These are phyloP conservation scores for Wickerhamiella pararugosa DNA, from an alignment of 1,139 yeast genomes.

Conservation along the genomic window DNA sequence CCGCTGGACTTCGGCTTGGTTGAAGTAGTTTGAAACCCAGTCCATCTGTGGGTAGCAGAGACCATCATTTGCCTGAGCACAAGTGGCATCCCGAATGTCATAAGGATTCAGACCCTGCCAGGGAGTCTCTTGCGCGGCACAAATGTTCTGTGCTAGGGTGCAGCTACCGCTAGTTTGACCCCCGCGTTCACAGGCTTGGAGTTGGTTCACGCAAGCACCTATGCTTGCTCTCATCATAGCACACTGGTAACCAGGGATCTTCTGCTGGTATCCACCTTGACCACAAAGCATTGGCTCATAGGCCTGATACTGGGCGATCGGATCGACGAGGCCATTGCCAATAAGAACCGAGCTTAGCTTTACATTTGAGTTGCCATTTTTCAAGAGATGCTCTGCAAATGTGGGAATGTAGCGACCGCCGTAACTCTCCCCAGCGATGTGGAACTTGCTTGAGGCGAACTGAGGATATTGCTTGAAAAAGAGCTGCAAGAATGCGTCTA, in stretches of 20 bases:
- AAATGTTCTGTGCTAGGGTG: conserved; percentile 56
- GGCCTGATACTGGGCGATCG: conserved; percentile 49
- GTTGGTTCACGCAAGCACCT: not conserved
- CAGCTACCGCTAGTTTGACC: not conserved
- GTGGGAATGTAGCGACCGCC: conserved; percentile 79
- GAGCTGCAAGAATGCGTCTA: conserved; percentile 55
- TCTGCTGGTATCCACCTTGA: conserved; percentile 44
- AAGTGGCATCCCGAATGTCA: conserved; percentile 42
- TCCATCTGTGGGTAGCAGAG: conserved; percentile 45
- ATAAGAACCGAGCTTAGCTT: conserved; percentile 54
- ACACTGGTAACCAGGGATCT: conserved; percentile 2
- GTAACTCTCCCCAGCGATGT: conserved; percentile 75
- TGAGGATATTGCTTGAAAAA: conserved; percentile 63
- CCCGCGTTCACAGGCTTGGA: conserved; percentile 2
- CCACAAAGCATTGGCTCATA: conserved; percentile 81
- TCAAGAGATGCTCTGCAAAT: conserved; percentile 41
- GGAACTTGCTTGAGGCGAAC: conserved; percentile 41
- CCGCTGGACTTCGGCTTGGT: conserved; percentile 39
- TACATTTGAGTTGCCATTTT: conserved; percentile 45
- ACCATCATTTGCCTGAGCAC: conserved; percentile 32
- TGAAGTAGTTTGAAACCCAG: conserved; percentile 42
- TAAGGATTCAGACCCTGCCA: conserved; percentile 62
- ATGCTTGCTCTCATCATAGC: conserved; percentile 1
- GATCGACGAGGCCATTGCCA: conserved; percentile 72
- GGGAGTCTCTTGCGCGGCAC: conserved; percentile 50